Base-by-base conservation (phyloP, 805 yeast species). In the Groenewaldozyma salmanticensis region DNA sequence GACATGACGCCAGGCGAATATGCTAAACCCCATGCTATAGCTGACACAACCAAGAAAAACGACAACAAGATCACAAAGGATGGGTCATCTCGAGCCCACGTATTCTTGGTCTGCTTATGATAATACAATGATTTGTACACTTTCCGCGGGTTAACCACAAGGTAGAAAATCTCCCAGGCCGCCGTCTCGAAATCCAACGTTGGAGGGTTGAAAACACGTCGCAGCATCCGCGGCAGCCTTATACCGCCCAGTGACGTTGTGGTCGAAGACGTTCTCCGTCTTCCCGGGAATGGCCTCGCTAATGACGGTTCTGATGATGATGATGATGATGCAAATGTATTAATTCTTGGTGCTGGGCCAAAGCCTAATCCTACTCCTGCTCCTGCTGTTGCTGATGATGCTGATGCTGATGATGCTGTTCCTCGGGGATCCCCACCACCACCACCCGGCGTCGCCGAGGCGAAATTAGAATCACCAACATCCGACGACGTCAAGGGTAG, bases 11-110 rank as follows among this genome's bases (percentile, higher is more conserved):
- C 68, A 3, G 86, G 81, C 2, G 83, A 71, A 57, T 84, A 87
- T 1, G 86, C 82, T 37, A 83, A 60, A 3, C 96, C 95, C 96
- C 96, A 87, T 1, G 86, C 92, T 18, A 88, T 55, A 0, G 96
- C 95, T 46, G 88, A 77, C 3, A 84, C 58, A 1, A 75, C 68
- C 21, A 88, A 62, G 44, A 87, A 71, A 2, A 68, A 65, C n/a
- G 82, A 71, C 39, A 87, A 65, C 32, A 88, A 64, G 24, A 88
- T 71, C 46, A 84, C 76, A 55, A 88, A 87, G 21, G 92, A 79
- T 0, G 96, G 96, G 59, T 87, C 96, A 60, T 88, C 96, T 48
- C 96, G 70, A 1, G 94, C 79, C 80, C 94, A 86, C 48, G 76
- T 74, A 51, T 79, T 74, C 53, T 76, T 79, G 2, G 86, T 79